Conservation (phyloP, 305 asterid genomes). For the Solanum aculeatissimum region DNA sequence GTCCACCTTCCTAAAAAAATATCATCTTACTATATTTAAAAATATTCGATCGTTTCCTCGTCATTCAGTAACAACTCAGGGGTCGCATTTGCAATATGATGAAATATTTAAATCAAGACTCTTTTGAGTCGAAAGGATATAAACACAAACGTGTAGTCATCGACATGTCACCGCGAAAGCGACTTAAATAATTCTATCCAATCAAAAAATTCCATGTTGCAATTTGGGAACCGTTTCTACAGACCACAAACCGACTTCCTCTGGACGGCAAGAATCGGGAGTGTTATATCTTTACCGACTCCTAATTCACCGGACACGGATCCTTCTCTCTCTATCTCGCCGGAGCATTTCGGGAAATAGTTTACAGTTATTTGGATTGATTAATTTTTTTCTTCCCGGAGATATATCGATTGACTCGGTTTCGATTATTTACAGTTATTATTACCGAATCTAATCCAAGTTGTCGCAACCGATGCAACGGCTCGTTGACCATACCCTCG, state of each 20-base stretch:
- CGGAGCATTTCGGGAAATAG: background rate
- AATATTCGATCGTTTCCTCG: too few relatives aligned
- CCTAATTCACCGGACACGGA: background rate
- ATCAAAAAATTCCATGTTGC: background rate
- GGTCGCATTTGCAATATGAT: background rate
- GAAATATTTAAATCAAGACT: background rate
- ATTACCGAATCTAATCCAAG: background rate
- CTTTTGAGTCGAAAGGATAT: background rate
- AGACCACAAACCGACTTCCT: background rate
- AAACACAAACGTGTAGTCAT: background rate
- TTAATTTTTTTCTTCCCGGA: background rate
- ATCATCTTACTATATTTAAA: too few relatives aligned
- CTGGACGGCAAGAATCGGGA: conserved; percentile 13
- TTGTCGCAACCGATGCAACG: conserved; percentile 56
- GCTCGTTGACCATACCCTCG: conserved; percentile 84
- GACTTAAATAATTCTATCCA: background rate
- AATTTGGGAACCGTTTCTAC: background rate
- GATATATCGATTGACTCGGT: background rate
- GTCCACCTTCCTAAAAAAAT: too few relatives aligned
- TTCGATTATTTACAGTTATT: background rate
- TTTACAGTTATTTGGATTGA: background rate
- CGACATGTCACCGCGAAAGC: conserved; percentile 3
- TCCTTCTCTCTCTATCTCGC: background rate
- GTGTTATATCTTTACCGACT: background rate
- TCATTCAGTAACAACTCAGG: background rate